Percentiles rank a stretch among this genome's conserved stretches.
Evolutionary conservation across 2,329 filamentous ascomycete genomes (phyloP).

Genomic region (Fusarium staphyleae): DNA sequence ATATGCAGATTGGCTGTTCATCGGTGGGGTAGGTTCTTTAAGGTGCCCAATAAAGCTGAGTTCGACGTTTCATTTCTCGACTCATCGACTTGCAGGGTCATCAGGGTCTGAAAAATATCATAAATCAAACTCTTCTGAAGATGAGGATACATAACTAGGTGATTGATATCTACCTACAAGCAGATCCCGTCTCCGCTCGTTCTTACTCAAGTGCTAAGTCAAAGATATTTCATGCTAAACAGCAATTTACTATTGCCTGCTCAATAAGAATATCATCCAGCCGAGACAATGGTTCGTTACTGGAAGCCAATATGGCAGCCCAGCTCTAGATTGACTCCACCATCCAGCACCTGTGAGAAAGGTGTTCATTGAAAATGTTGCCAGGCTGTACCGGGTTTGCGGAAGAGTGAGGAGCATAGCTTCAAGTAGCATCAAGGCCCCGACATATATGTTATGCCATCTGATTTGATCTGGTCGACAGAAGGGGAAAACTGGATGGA

Average conservation of each 20-base stretch:
- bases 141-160: too few species aligned
- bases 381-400: not conserved
- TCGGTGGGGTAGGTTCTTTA: not conserved
- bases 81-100: constrained; percentile 3
- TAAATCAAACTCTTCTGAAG: too few species aligned
- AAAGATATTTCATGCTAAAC: too few species aligned
- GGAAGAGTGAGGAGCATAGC: not conserved
- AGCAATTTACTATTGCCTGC: not conserved
- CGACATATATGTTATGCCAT: not conserved
- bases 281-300: not conserved
- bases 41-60: not conserved
- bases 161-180: too few species aligned
- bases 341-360: constrained; percentile 3
- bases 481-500: not conserved
- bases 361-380: not conserved
- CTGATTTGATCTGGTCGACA: not conserved
- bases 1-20: not conserved
- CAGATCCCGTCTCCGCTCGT: too few species aligned
- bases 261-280: not conserved
- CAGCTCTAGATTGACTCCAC: constrained; percentile 1
- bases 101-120: too few species aligned
- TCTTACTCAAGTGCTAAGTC: too few species aligned
- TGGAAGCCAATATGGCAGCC: constrained; percentile 1
- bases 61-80: not conserved
- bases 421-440: not conserved